Base-by-base conservation (phyloP, 2,329 filamentous ascomycete species). In the Bipolaris zeicola region DNA sequence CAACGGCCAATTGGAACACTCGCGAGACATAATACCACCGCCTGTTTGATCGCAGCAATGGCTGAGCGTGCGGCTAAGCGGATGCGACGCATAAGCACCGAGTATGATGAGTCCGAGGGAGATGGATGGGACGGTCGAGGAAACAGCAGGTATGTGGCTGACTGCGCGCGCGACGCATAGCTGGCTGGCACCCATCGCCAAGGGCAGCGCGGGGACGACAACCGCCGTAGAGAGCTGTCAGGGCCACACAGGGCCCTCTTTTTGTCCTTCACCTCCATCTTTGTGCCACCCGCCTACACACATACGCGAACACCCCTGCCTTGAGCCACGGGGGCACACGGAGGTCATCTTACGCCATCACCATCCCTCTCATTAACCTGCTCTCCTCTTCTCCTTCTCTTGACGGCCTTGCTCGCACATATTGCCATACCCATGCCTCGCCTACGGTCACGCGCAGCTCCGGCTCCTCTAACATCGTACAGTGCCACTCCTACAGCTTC, bases 41-140 rank as follows among this genome's bases (percentile, higher is more conserved):
- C 20, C 11, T 7, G 37, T 22, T 39, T 28, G 26, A 54, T 31
- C n/a, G 20, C 14, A 33, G 37, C 26, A 24, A 75, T 73, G 72
- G 57, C 67, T 34, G 71, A 73, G 44, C 64, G 70, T 16, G 68
- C 74, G 24, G 66, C 68, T 20, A 78, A 77, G 70, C 76, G 76
- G 58, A 68, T 73, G 65, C 73, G 75, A 53, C 75, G 76, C 52
- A 66, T 75, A 61, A 78, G 72, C 69, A 75, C 71, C 62, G 77
- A 78, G 58, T 64, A 75, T 63, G 73, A 77, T 55, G 72, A 74
- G 41, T 70, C 65, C 45, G 66, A 67, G 33, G 72, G 62, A 42
- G 64, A 75, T 63, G 71, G 74, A 66, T 75, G 72, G 72, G 64
- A 68, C 52, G 58, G 55, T 60, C 70, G 61, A 69, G 66, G 65